These are phyloP conservation scores for Phytophthora boehmeriae DNA, from an alignment of 352 stramenopile genomes.

Conservation along the genomic window DNA sequence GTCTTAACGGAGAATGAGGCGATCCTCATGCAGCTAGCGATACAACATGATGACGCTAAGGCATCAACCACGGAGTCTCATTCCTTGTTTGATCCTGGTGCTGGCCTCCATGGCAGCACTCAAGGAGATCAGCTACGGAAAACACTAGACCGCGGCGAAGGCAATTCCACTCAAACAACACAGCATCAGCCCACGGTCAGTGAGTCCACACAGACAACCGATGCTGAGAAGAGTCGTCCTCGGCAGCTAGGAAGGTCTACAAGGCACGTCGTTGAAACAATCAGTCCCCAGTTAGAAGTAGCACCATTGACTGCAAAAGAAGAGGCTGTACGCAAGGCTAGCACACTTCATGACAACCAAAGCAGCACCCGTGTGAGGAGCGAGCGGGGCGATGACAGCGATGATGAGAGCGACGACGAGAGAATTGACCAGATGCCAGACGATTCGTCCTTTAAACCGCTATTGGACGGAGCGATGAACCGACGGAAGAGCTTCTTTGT, in stretches of 20 bases:
- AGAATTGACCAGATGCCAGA: conserved; percentile 16
- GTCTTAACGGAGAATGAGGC: conserved; percentile 66
- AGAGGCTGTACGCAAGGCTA: conserved; percentile 5
- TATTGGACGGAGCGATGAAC: conserved; percentile 2
- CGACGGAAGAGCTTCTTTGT: conserved; percentile 49
- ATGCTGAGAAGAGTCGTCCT: not conserved
- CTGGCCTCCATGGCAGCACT: too few species aligned
- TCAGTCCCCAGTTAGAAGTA: conserved; percentile 17
- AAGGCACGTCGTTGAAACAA: conserved; percentile 7
- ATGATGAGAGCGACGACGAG: conserved; percentile 17
- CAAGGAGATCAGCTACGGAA: not conserved
- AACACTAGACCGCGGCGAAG: not conserved
- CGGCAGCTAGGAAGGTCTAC: not conserved
- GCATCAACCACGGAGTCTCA: not conserved
- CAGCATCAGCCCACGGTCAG: not conserved
- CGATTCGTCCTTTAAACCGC: conserved; percentile 5
- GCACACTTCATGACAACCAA: conserved; percentile 15
- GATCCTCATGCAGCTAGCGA: conserved; percentile 55
- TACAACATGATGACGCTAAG: conserved; percentile 15
- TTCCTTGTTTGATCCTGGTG: not conserved
- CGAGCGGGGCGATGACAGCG: conserved; percentile 6
- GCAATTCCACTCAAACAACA: not conserved
- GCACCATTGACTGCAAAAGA: conserved; percentile 22
- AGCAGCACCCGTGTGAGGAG: not conserved
- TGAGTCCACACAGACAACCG: not conserved